These are phyloP conservation scores for Chlamydomonas sphaeroides DNA, from an alignment of 139 green algal genomes.

Conservation along the genomic window DNA sequence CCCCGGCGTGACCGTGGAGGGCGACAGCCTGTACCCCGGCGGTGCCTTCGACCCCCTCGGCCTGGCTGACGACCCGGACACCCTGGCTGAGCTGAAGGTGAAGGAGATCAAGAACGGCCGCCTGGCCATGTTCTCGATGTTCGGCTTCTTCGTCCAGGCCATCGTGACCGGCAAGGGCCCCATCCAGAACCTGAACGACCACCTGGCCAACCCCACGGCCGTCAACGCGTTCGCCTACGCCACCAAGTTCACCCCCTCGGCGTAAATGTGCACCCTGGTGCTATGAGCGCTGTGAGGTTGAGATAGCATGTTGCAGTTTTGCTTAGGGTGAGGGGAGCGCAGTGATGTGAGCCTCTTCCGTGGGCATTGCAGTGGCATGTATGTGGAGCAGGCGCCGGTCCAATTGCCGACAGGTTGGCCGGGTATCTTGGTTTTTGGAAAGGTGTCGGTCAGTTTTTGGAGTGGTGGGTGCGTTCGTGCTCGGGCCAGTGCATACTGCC, in stretches of 20 bases:
- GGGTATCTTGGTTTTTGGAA: too few species aligned
- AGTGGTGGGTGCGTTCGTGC: too few species aligned
- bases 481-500: too few species aligned
- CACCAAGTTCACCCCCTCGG: conserved; percentile 68
- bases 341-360: too few species aligned
- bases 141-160: conserved; percentile 91
- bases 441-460: too few species aligned
- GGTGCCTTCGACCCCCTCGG: conserved; percentile 89
- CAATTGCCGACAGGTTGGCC: too few species aligned
- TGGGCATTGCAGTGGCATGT: too few species aligned
- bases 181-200: conserved; percentile 78
- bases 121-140: conserved; percentile 94
- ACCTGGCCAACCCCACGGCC: conserved; percentile 79
- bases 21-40: conserved; percentile 85
- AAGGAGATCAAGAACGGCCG: conserved; percentile 99
- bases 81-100: conserved; percentile 78
- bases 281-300: too few species aligned
- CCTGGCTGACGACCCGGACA: conserved; percentile 94
- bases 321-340: too few species aligned
- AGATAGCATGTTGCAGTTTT: too few species aligned
- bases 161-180: conserved; percentile 85
- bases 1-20: conserved; percentile 62
- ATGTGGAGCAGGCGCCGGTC: too few species aligned
- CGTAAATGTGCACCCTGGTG: neutral
- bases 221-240: conserved; percentile 85